A percentile compares a stretch with the other conserved stretches of the same genome.
Evolutionary conservation across 2,329 filamentous ascomycete species (phyloP).

Genomic region (Pseudocercospora crystallina): DNA sequence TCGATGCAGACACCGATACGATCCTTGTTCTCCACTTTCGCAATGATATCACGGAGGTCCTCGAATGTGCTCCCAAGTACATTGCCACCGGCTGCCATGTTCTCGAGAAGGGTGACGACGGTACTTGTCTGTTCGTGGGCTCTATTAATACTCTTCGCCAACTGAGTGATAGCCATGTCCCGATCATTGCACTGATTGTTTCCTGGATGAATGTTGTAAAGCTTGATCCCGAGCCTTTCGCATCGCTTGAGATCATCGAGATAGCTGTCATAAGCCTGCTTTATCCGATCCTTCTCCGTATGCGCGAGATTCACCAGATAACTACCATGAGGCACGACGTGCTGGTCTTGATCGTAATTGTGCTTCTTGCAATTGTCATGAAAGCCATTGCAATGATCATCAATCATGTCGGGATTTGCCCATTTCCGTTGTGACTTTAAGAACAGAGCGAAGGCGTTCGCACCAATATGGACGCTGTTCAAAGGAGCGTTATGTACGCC

Average conservation of each 20-base stretch:
- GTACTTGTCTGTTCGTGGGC: constrained; percentile 70
- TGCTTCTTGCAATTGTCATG: constrained; percentile 65
- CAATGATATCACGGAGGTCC: constrained; percentile 83
- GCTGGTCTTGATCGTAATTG: constrained; percentile 67
- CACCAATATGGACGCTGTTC: constrained; percentile 51
- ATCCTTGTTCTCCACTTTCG: constrained; percentile 72
- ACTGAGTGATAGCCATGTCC: constrained; percentile 69
- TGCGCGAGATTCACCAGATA: constrained; percentile 97
- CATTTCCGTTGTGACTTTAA: constrained; percentile 96
- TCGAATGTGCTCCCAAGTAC: constrained; percentile 83
- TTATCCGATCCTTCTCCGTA: constrained; percentile 72
- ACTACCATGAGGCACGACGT: constrained; percentile 87
- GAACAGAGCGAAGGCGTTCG: constrained; percentile 92
- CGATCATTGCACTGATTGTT: constrained; percentile 64
- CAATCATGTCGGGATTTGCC: constrained; percentile 74
- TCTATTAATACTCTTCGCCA: constrained; percentile 78
- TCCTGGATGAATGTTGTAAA: constrained; percentile 99
- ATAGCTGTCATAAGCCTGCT: constrained; percentile 83
- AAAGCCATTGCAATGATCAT: constrained; percentile 69
- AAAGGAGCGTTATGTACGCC: constrained; percentile 85
- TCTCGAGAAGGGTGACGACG: constrained; percentile 86
- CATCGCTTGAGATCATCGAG: constrained; percentile 85
- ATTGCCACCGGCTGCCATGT: constrained; percentile 90
- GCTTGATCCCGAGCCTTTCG: constrained; percentile 76
- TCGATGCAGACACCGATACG: constrained; percentile 94